These are phyloP conservation scores for Trichophyton benhamiae DNA, from an alignment of 2,329 filamentous ascomycete species.

Conservation along the genomic window DNA sequence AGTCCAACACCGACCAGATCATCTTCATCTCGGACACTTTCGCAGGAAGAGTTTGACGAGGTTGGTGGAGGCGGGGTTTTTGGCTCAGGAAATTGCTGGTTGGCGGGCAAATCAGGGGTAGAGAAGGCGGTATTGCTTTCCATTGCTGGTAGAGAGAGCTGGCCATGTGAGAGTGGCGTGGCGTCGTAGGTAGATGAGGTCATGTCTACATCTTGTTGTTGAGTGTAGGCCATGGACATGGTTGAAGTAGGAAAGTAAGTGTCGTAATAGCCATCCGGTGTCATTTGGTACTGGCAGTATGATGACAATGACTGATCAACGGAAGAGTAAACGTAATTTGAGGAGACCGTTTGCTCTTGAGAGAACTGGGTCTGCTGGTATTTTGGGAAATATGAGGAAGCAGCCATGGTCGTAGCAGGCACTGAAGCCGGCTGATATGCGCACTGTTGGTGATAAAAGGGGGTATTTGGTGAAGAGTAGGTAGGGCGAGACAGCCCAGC, in stretches of 20 bases:
- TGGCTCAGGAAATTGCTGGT: constrained; percentile 23
- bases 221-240: not conserved
- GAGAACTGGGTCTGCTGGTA: not conserved
- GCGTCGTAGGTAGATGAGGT: not conserved
- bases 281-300: not conserved
- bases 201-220: not conserved
- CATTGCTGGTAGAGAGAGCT: not conserved
- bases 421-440: not conserved
- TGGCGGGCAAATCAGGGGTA: constrained; percentile 29
- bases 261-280: not conserved
- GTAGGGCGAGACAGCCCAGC: not conserved
- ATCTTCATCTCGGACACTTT: constrained; percentile 49
- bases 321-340: not conserved
- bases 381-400: not conserved
- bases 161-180: not conserved
- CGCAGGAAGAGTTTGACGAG: constrained; percentile 15
- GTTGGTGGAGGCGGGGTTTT: constrained; percentile 11
- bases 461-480: not conserved
- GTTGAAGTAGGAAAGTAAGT: not conserved
- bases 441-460: not conserved
- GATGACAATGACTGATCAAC: not conserved
- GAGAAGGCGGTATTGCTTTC: constrained; percentile 21
- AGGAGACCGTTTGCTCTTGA: not conserved
- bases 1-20: constrained; percentile 72
- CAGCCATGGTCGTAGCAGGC: not conserved